Evolutionary conservation across 805 yeast species (phyloP).

Genomic region (Ascoidea asiatica): DNA sequence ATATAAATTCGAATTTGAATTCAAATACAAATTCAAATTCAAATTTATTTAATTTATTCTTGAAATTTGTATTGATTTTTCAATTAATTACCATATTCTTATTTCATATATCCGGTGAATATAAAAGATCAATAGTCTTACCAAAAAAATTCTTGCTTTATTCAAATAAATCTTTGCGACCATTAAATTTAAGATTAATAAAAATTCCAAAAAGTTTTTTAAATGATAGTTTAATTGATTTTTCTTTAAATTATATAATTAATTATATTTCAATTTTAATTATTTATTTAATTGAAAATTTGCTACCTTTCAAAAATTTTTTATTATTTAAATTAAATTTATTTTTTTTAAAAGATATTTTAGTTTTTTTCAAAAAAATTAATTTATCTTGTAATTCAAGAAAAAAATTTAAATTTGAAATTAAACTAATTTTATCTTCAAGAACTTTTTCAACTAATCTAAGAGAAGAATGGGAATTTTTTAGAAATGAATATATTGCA

Average conservation of each 20-base stretch:
- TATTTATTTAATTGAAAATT: conserved; percentile 2
- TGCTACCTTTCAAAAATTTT: conserved; percentile 3
- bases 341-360: conserved; percentile 3
- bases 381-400: conserved; percentile 5
- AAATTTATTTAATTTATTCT: conserved; percentile 22
- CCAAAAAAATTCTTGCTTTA: conserved; percentile 69
- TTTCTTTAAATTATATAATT: conserved; percentile 1
- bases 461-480: conserved; percentile 90
- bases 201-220: conserved; percentile 26
- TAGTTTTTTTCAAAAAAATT: conserved; percentile 5
- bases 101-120: conserved; percentile 83
- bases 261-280: not conserved
- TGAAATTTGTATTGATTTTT: conserved; percentile 45
- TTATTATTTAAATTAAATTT: conserved; percentile 3
- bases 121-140: conserved; percentile 66
- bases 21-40: conserved; percentile 21
- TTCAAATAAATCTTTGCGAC: conserved; percentile 84
- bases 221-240: conserved; percentile 3
- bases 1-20: no score
- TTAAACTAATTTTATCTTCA: conserved; percentile 65
- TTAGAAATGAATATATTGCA: conserved; percentile 54
- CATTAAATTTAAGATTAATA: conserved; percentile 66
- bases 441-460: conserved; percentile 71
- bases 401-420: conserved; percentile 5
- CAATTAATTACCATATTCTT: conserved; percentile 55